Evolutionary conservation across 441 rosid species (phyloP), one percentile per base, ranked within the genome.

Genomic region (Lepidium campestre): DNA sequence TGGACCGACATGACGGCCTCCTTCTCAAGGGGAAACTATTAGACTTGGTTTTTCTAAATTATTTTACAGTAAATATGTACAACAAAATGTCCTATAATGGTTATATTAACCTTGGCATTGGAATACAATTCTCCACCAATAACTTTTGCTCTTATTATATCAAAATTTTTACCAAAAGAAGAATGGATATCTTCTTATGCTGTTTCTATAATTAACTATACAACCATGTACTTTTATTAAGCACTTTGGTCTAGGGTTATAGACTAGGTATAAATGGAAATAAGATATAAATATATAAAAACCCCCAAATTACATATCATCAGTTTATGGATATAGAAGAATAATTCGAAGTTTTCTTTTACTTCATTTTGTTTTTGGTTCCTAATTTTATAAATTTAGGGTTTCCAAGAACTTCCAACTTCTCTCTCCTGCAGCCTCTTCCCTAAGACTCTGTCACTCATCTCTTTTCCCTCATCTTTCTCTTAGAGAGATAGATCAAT

Each of bases 131-230:
- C 65, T 37, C 73, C 77, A 67, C 73, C 59, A 29, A 67, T 18
- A 23, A 4, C 5, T 1, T 45, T 27, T 45, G 57, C 47, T 65
- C 73, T 73, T 64, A 61, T 42, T 57, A 25, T 37, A 79, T 75
- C 41, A 79, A 3, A 3, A 3, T 10, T 36, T 64, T 82, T 84
- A 62, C 96, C 81, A 83, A 86, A 84, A 81, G 73, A 79, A 83
- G 93, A 85, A 88, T 77, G 65, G 79, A 67, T 82, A 74, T 79
- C 55, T 63, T 76, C 75, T 82, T 75, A 34, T 79, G 36, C 18
- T 54, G 15, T 66, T 49, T 62, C 52, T 62, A 59, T 27, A 41
- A 7, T 18, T 34, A 57, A 40, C 22, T 25, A 14, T 63, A 23
- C 32, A 29, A 10, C 19, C 40, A 10, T 67, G 32, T 18, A 18